These are phyloP conservation scores for Pseudomonodictys pantanalensis DNA, from an alignment of 495 filamentous ascomycete species.

Conservation along the genomic window DNA sequence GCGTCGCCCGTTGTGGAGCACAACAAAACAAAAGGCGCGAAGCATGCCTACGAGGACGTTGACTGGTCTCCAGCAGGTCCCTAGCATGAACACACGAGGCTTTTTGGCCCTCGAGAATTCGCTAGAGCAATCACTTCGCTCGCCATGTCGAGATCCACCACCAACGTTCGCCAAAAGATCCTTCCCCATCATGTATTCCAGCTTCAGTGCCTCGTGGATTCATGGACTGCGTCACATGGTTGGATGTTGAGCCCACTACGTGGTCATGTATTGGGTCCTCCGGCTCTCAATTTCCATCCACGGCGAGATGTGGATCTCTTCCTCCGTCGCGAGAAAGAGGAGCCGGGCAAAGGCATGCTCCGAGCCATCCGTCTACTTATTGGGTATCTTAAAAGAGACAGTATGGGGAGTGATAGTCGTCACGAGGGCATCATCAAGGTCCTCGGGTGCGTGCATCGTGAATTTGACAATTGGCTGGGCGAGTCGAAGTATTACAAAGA, in stretches of 20 bases:
- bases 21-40: slow-evolving; percentile 39
- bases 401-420: slow-evolving; percentile 32
- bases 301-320: slow-evolving; percentile 48
- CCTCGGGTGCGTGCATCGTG: slow-evolving; percentile 31
- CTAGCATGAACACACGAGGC: slow-evolving; percentile 35
- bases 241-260: slow-evolving; percentile 40
- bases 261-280: slow-evolving; percentile 39
- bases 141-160: slow-evolving; percentile 45
- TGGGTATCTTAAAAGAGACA: slow-evolving; percentile 36
- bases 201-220: slow-evolving; percentile 50
- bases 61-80: slow-evolving; percentile 40
- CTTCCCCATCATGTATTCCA: slow-evolving; percentile 49
- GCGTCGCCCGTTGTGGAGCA: slow-evolving; percentile 45
- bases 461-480: slow-evolving; percentile 47
- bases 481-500: slow-evolving; percentile 44
- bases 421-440: slow-evolving; percentile 23
- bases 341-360: slow-evolving; percentile 28
- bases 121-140: slow-evolving; percentile 41
- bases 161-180: slow-evolving; percentile 43
- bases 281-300: slow-evolving; percentile 39
- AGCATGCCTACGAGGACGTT: slow-evolving; percentile 37
- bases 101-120: slow-evolving; percentile 47
- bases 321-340: slow-evolving; percentile 39
- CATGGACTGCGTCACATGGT: slow-evolving; percentile 43
- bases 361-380: slow-evolving; percentile 34